Base-by-base conservation (phyloP, 139 green algal genomes). In the Gonium pectorale region DNA sequence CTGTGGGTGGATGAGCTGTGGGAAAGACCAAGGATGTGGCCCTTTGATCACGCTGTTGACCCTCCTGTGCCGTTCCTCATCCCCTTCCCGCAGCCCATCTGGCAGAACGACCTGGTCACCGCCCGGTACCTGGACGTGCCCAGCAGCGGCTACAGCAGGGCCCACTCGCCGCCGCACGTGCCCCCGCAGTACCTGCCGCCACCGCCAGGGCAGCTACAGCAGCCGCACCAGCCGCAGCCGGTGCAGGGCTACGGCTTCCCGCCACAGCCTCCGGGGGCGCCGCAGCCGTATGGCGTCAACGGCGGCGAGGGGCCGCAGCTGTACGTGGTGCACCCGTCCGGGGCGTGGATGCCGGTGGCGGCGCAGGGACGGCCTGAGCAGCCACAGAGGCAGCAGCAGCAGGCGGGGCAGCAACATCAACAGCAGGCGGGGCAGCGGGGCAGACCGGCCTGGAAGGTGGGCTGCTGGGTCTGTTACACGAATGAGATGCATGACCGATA, bases 41-140 rank as follows among this genome's bases (percentile, higher is more conserved):
- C 27, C 11, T 15, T 9, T 37, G 29, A 33, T 40, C 17, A 13
- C 24, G 24, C 62, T 35, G 24, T 41, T 3, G 26, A 41, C 38
- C 62, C 62, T 41, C 38, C 62, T n/a, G 38, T 69, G 38, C 17
- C 33, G 15, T 59, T 26, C 17, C 15, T 13, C 17, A 13, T 59
- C 17, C 49, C 49, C 49, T 59, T 17, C 6, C 51, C 38, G 31
- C 38, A 72, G 52, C 69, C 85, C 43, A 29, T 89, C 3, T 89
- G 78, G 67, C 26, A 63, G 2, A 68, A 89, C 46, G 85, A 89
- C 56, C 68, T 89, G 44, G 69, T 89, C 43, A 86, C 85, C 21
- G 62, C 64, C 43, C 79, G 85, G 7, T 89, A 89, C 85, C 68
- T 86, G n/a, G 78, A 83, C 40, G 59, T 89, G 26, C 85, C 79